Evolutionary conservation across 768 basidiomycete species (phyloP).

Genomic region (Vishniacozyma victoriae): DNA sequence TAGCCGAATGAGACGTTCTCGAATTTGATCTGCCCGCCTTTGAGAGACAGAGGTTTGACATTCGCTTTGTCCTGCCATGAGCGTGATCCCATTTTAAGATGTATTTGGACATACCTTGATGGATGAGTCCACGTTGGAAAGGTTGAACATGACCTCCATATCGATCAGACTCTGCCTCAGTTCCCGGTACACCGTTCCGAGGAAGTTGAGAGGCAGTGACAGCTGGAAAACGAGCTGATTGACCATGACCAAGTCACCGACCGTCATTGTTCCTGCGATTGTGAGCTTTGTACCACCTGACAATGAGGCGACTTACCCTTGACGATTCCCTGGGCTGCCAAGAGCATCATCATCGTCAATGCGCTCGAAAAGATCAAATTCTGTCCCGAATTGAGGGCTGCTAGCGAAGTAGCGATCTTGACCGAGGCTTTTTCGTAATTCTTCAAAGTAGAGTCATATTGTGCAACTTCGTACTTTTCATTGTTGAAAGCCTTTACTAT

Average conservation of each 20-base stretch:
- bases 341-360: constrained; percentile 87
- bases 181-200: constrained; percentile 93
- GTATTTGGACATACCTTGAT: constrained; percentile 53
- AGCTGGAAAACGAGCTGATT: constrained; percentile 98
- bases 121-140: constrained; percentile 73
- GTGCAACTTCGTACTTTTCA: constrained; percentile 79
- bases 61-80: constrained; percentile 58
- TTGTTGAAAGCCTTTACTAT: constrained; percentile 87
- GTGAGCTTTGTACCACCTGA: neutral
- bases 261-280: constrained; percentile 81
- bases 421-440: constrained; percentile 86
- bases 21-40: constrained; percentile 83
- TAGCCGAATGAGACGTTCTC: constrained; percentile 89
- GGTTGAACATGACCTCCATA: constrained; percentile 91
- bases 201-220: constrained; percentile 90
- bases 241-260: constrained; percentile 98
- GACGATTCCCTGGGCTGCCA: constrained; percentile 89
- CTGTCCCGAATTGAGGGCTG: constrained; percentile 91
- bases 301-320: constrained; percentile 57
- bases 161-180: constrained; percentile 91
- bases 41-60: constrained; percentile 63
- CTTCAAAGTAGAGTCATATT: constrained; percentile 83
- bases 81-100: neutral
- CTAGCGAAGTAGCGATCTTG: constrained; percentile 89
- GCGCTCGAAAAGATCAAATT: constrained; percentile 94